These are phyloP conservation scores for Phytomonas serpens DNA, from an alignment of 208 protist genomes.

Conservation along the genomic window DNA sequence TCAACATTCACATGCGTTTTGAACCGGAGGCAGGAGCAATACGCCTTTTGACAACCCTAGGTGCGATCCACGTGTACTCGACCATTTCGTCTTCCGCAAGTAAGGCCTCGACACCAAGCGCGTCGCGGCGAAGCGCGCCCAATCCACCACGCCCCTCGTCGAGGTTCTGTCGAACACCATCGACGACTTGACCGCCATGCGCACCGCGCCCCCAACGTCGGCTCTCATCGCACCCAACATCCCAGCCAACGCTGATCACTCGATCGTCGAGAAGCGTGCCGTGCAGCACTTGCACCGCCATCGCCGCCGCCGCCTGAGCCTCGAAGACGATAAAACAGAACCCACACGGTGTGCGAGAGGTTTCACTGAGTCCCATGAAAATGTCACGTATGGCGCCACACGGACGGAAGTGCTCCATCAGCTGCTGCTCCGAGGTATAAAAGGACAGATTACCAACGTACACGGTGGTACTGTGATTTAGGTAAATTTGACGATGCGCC, in stretches of 20 bases:
- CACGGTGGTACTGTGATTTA: slow-evolving; percentile 80
- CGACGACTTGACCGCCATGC: slow-evolving; percentile 89
- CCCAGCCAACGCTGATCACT: slow-evolving; percentile 76
- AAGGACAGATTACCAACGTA: slow-evolving; percentile 99
- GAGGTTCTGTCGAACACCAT: slow-evolving; percentile 86
- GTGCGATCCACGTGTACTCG: slow-evolving; percentile 59
- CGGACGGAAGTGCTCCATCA: slow-evolving; percentile 92
- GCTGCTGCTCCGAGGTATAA: slow-evolving; percentile 96
- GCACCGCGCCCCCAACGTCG: slow-evolving; percentile 82
- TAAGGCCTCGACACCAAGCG: slow-evolving; percentile 38
- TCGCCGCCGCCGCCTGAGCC: slow-evolving; percentile 78
- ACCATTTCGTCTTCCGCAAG: slow-evolving; percentile 43
- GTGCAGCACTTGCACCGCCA: slow-evolving; percentile 83
- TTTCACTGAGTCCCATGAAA: slow-evolving; percentile 96
- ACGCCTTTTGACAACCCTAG: neutral
- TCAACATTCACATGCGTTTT: neutral
- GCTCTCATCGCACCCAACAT: slow-evolving; percentile 69
- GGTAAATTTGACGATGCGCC: slow-evolving; percentile 48
- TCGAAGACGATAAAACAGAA: slow-evolving; percentile 99
- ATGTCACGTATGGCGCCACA: slow-evolving; percentile 94
- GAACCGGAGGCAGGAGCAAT: neutral
- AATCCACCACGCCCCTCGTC: slow-evolving; percentile 90
- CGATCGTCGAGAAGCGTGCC: slow-evolving; percentile 74
- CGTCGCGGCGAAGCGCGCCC: slow-evolving; percentile 68
- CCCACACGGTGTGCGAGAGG: slow-evolving; percentile 94